Conservation (phyloP, 2,329 filamentous ascomycete species). For the Colletotrichum gloeosporioides region DNA sequence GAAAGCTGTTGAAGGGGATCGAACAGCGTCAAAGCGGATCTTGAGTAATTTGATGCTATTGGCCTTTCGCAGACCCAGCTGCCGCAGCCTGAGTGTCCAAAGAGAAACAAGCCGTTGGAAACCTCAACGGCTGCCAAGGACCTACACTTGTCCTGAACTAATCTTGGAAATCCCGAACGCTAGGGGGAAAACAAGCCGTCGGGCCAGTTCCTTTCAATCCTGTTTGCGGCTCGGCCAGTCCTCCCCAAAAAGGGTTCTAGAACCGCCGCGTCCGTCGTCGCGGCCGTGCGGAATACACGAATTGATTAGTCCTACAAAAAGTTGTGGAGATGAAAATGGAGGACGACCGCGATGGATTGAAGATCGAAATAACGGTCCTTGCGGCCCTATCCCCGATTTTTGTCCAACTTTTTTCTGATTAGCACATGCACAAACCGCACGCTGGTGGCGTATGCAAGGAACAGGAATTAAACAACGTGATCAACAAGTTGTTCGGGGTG, state of each 20-base stretch:
- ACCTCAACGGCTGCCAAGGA: neutral
- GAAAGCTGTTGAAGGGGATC: neutral
- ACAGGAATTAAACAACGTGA: neutral
- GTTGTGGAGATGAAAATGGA: neutral
- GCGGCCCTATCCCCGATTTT: neutral
- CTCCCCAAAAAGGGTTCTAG: neutral
- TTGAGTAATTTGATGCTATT: neutral
- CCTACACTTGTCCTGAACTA: neutral
- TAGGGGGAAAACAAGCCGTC: neutral
- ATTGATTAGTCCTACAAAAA: neutral
- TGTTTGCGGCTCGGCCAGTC: neutral
- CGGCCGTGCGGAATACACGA: neutral
- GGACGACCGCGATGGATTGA: neutral
- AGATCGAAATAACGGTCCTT: neutral
- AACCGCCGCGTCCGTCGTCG: neutral
- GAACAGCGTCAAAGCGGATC: neutral
- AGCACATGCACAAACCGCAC: neutral
- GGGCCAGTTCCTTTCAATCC: neutral
- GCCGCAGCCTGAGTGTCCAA: accelerated
- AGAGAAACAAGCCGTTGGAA: neutral
- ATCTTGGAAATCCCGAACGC: neutral
- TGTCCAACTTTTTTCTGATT: neutral
- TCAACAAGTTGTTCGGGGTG: neutral
- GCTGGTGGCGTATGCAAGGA: neutral
- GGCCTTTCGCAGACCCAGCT: neutral